Percentiles rank a stretch among this genome's conserved stretches.
Evolutionary conservation across 2,329 filamentous ascomycete species (phyloP).

Genomic region (Beauveria caledonica): DNA sequence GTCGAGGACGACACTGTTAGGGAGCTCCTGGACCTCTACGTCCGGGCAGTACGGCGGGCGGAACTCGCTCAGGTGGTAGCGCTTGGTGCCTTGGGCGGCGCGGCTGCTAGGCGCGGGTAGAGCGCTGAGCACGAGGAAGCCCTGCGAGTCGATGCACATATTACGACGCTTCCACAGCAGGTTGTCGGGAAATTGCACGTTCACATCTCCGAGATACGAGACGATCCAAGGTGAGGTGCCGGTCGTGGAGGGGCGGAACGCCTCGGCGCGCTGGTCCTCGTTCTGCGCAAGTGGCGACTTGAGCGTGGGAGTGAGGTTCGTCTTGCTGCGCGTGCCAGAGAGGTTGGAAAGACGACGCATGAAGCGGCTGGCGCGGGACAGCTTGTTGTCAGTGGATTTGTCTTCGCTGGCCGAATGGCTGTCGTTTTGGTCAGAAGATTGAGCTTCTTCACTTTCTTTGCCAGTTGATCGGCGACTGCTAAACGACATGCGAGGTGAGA

Average conservation of each 20-base stretch:
- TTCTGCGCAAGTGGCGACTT: conserved; percentile 26
- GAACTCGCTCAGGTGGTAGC: conserved; percentile 83
- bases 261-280: conserved; percentile 9
- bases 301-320: not conserved
- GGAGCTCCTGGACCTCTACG: conserved; percentile 84
- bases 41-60: conserved; percentile 72
- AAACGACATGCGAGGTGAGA: conserved; percentile 51
- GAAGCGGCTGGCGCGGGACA: conserved; percentile 46
- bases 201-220: conserved; percentile 77
- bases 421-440: conserved; percentile 37
- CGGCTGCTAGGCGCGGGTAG: conserved; percentile 46
- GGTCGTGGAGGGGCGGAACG: conserved; percentile 24
- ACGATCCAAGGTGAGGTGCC: conserved; percentile 36
- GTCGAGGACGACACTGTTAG: conserved; percentile 66
- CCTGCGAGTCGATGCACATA: conserved; percentile 75
- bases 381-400: conserved; percentile 38
- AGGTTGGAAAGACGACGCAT: conserved; percentile 52
- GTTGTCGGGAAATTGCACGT: conserved; percentile 94
- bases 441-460: conserved; percentile 28
- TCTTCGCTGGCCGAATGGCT: conserved; percentile 39
- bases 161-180: conserved; percentile 92
- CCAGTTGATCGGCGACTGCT: conserved; percentile 27
- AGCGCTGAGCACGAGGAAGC: conserved; percentile 70
- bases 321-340: conserved; percentile 37
- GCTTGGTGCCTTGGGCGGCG: conserved; percentile 48